Conservation (phyloP, 1,284 basidiomycete species). For the Mrakiaceae sp. region DNA sequence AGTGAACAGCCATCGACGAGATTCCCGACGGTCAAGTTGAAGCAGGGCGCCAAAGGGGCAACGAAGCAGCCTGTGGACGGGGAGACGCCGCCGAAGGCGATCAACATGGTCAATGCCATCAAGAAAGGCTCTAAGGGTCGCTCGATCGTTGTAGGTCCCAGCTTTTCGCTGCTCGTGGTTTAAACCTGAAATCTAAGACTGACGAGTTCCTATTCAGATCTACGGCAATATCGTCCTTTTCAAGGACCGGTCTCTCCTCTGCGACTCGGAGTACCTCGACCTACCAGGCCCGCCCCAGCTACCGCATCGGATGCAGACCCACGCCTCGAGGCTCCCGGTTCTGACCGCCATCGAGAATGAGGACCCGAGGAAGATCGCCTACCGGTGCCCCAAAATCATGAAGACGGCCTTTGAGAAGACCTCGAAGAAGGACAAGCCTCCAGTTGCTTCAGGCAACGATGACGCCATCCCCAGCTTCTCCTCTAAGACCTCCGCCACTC, state of each 20-base stretch:
- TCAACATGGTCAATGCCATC: slow-evolving; percentile 33
- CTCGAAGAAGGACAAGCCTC: slow-evolving; percentile 23
- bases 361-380: slow-evolving; percentile 33
- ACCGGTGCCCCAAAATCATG: slow-evolving; percentile 28
- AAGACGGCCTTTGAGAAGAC: slow-evolving; percentile 31
- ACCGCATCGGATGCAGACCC: slow-evolving; percentile 26
- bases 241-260: slow-evolving; percentile 38
- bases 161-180: not conserved
- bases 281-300: slow-evolving; percentile 37
- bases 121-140: slow-evolving; percentile 39
- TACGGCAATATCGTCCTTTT: slow-evolving; percentile 38
- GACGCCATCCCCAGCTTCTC: not conserved
- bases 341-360: slow-evolving; percentile 36
- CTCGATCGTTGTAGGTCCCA: slow-evolving; percentile 28
- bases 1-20: too few species aligned
- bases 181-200: not conserved
- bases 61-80: slow-evolving; percentile 4
- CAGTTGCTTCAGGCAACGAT: not conserved
- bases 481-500: not conserved
- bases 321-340: slow-evolving; percentile 4
- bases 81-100: slow-evolving; percentile 22
- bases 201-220: slow-evolving; percentile 19
- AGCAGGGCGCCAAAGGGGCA: too few species aligned
- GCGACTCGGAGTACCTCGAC: slow-evolving; percentile 38
- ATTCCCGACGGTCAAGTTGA: too few species aligned